These are phyloP conservation scores for Drechslerella coelobrocha DNA, from an alignment of 2,329 filamentous ascomycete species.

Conservation along the genomic window DNA sequence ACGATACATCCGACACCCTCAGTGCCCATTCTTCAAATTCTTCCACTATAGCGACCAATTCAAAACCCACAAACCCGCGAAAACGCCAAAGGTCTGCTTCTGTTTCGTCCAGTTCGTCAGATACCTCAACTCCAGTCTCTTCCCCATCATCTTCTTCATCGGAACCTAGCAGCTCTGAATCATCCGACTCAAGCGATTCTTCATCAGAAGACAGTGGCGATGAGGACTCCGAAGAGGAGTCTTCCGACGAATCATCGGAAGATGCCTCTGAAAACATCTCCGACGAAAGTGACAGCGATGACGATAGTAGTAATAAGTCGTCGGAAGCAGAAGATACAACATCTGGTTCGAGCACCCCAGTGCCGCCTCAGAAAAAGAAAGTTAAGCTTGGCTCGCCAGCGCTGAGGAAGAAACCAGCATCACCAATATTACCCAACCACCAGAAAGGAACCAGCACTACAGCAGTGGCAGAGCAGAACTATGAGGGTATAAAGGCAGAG, in stretches of 20 bases:
- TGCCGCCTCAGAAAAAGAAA: constrained; percentile 59
- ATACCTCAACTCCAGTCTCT: constrained; percentile 12
- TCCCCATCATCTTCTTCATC: constrained; percentile 39
- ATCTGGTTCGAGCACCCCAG: constrained; percentile 54
- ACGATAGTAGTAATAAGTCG: constrained; percentile 55
- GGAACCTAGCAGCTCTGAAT: constrained; percentile 48
- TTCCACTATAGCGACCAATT: constrained; percentile 2
- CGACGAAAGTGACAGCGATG: constrained; percentile 53
- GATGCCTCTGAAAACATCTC: constrained; percentile 43
- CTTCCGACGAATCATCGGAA: constrained; percentile 51
- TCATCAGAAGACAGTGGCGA: constrained; percentile 51
- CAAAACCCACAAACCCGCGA: constrained; percentile 32
- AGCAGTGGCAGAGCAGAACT: background rate
- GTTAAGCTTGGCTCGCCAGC: constrained; percentile 49
- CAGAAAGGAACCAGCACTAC: constrained; percentile 65
- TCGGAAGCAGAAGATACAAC: constrained; percentile 42
- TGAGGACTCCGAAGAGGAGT: constrained; percentile 29
- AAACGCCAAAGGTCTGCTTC: constrained; percentile 42
- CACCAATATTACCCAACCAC: constrained; percentile 51
- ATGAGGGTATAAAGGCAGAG: constrained; percentile 4
- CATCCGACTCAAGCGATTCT: constrained; percentile 54
- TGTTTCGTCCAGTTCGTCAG: constrained; percentile 31
- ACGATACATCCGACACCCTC: constrained; percentile 49
- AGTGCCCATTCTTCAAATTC: constrained; percentile 32
- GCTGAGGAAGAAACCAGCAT: constrained; percentile 52